Conservation (phyloP, 1,139 yeast genomes). For the Yamadazyma diospyri region DNA sequence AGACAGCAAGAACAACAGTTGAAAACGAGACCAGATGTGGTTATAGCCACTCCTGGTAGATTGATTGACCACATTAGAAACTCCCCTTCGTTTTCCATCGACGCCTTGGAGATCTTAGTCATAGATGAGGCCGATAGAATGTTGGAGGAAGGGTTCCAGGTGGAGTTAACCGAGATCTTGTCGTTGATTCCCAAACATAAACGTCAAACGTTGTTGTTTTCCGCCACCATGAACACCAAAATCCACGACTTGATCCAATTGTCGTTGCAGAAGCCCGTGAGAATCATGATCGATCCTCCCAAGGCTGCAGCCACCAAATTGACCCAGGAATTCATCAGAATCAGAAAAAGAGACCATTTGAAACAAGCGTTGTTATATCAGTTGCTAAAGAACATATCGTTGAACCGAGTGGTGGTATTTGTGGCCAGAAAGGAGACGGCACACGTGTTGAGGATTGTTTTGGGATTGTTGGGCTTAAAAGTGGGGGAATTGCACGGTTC, state of each 20-base stretch:
- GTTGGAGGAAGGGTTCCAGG: slow-evolving; percentile 98
- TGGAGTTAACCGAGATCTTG: slow-evolving; percentile 85
- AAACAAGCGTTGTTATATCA: slow-evolving; percentile 81
- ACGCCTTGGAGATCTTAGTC: slow-evolving; percentile 84
- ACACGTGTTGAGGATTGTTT: slow-evolving; percentile 76
- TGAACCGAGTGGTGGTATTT: slow-evolving; percentile 78
- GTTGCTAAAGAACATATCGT: slow-evolving; percentile 64
- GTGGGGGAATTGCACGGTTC: slow-evolving; percentile 96
- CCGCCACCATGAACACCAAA: slow-evolving; percentile 96
- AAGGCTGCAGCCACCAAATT: slow-evolving; percentile 86
- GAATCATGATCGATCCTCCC: slow-evolving; percentile 96
- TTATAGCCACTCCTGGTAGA: slow-evolving; percentile 97
- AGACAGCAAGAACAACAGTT: slow-evolving; percentile 94
- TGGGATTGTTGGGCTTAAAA: slow-evolving; percentile 81
- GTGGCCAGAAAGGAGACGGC: slow-evolving; percentile 90
- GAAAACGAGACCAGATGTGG: slow-evolving; percentile 89
- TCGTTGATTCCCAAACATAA: slow-evolving; percentile 76
- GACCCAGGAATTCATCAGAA: slow-evolving; percentile 89
- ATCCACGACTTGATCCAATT: slow-evolving; percentile 85
- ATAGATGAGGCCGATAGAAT: slow-evolving; percentile 98
- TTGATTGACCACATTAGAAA: slow-evolving; percentile 94
- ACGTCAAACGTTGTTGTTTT: slow-evolving; percentile 89
- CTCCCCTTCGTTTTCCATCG: slow-evolving; percentile 90
- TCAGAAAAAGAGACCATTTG: slow-evolving; percentile 80
- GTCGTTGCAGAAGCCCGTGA: slow-evolving; percentile 83